Percentiles rank a stretch among this genome's conserved stretches.
phyloP scores from a whole-genome alignment of 192 early-diverging fungal species.

The Rhizophagus sp. region DNA sequence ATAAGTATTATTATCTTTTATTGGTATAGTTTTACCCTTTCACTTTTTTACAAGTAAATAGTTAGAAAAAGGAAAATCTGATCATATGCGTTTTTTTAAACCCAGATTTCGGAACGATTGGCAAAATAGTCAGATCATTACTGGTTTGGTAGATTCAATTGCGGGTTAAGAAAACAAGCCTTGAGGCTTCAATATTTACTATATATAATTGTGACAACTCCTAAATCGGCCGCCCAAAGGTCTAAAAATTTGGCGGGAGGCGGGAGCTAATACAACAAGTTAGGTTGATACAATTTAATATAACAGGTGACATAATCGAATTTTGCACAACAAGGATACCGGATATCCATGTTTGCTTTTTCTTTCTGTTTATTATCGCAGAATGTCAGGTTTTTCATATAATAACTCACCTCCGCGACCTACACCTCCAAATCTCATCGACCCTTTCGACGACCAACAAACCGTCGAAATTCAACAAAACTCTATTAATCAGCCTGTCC shows the following conservation, averaged over 20 bases:
- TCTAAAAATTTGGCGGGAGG: not conserved
- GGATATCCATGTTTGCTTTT: not conserved
- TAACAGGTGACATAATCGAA: slow-evolving; percentile 4
- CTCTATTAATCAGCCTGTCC: not conserved
- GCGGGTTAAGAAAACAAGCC: too few species aligned
- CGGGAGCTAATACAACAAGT: not conserved
- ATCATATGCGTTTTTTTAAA: not conserved
- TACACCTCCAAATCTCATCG: slow-evolving; percentile 14
- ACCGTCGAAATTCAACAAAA: slow-evolving; percentile 8
- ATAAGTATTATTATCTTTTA: too few species aligned
- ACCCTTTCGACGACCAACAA: slow-evolving; percentile 11
- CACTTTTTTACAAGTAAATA: not conserved
- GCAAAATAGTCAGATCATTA: not conserved
- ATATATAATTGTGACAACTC: not conserved
- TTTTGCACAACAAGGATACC: not conserved
- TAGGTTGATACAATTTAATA: not conserved
- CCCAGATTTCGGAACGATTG: not conserved
- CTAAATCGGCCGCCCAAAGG: not conserved
- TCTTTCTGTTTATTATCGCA: slow-evolving; percentile 19
- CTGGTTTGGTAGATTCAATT: not conserved
- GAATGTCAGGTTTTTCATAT: slow-evolving; percentile 23
- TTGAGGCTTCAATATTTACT: too few species aligned
- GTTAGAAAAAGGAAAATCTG: not conserved
- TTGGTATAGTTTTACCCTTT: too few species aligned
- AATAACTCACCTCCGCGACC: slow-evolving; percentile 5